phyloP scores from a whole-genome alignment of 352 stramenopile species.

The Phytophthora pluvialis region DNA sequence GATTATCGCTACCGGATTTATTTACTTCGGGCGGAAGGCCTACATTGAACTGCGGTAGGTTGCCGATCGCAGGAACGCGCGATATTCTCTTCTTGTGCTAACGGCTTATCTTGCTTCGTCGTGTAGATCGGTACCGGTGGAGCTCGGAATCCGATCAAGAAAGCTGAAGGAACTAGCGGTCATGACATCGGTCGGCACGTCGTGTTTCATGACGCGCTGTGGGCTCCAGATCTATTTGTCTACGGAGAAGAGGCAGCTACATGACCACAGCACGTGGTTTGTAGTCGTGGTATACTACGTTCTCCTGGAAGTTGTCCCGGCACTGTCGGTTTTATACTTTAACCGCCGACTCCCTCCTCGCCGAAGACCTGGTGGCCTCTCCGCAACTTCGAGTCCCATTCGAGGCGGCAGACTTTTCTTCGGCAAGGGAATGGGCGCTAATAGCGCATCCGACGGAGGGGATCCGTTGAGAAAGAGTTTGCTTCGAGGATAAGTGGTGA shows the following conservation, averaged over 20 bases:
- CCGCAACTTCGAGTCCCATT: constrained; percentile 51
- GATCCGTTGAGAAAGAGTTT: constrained; percentile 59
- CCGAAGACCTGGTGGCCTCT: constrained; percentile 33
- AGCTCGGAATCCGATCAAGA: constrained; percentile 79
- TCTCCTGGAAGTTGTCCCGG: constrained; percentile 80
- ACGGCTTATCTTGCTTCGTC: not conserved
- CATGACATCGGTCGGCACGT: constrained; percentile 86
- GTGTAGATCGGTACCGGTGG: constrained; percentile 77
- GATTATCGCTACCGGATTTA: constrained; percentile 73
- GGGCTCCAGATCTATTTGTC: constrained; percentile 74
- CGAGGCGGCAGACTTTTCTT: constrained; percentile 54
- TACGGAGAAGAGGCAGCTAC: constrained; percentile 73
- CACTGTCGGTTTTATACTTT: constrained; percentile 83
- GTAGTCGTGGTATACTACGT: constrained; percentile 84
- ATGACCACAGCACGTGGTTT: constrained; percentile 80
- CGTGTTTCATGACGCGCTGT: constrained; percentile 82
- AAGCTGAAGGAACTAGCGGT: constrained; percentile 85
- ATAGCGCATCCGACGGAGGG: constrained; percentile 25
- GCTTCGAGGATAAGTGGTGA: constrained; percentile 36
- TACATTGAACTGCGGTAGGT: constrained; percentile 79
- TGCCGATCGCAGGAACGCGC: not conserved
- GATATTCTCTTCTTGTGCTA: not conserved
- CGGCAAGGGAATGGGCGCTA: constrained; percentile 43
- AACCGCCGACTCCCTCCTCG: constrained; percentile 76
- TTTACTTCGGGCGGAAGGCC: constrained; percentile 81